Conservation (phyloP, 2,329 filamentous ascomycete genomes). For the Aspergillus neoniger region DNA sequence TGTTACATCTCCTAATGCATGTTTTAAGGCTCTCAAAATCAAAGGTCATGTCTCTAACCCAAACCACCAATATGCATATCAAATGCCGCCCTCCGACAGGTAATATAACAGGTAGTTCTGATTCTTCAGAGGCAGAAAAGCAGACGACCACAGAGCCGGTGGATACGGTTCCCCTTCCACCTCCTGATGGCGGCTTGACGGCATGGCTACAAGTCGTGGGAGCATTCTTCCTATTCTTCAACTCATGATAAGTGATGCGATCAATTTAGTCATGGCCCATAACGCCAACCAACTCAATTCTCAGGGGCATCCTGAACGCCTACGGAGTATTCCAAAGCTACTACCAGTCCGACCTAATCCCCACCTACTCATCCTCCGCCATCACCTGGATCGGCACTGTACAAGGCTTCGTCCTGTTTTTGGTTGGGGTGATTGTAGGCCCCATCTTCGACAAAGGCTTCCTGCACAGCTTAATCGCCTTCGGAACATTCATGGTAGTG, state of each 20-base stretch:
- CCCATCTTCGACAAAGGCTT: slow-evolving; percentile 53
- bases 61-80: not conserved
- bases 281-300: not conserved
- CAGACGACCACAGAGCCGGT: not conserved
- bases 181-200: slow-evolving; percentile 23
- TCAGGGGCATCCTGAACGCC: slow-evolving; percentile 46
- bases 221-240: slow-evolving; percentile 27
- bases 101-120: not conserved
- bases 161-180: not conserved
- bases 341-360: slow-evolving; percentile 45
- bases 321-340: slow-evolving; percentile 54
- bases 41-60: not conserved
- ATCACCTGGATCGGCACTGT: slow-evolving; percentile 54
- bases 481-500: slow-evolving; percentile 44
- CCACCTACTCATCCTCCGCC: slow-evolving; percentile 38
- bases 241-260: slow-evolving; percentile 19
- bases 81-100: not conserved
- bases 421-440: slow-evolving; percentile 51
- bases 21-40: not conserved
- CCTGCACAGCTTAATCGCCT: slow-evolving; percentile 41
- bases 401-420: slow-evolving; percentile 51
- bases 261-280: not conserved
- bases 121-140: not conserved
- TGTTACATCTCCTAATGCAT: not conserved
- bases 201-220: slow-evolving; percentile 27